phyloP scores from a whole-genome alignment of 78 protist genomes.

The Bodo saltans region DNA sequence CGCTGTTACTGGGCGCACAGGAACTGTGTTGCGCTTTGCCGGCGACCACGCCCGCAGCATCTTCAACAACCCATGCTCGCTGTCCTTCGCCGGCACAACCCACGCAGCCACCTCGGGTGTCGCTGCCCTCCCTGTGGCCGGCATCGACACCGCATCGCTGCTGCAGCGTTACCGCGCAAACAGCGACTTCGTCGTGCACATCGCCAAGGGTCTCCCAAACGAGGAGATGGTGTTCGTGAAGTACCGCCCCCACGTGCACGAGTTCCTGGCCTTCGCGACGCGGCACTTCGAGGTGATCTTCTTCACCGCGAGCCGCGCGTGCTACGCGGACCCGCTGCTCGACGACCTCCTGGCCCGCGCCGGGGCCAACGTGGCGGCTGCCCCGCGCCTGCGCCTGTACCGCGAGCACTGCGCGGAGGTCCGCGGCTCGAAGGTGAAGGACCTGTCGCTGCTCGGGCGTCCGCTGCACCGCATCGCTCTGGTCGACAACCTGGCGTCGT shows the following conservation, averaged over 20 bases:
- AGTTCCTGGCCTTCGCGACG: constrained; percentile 53
- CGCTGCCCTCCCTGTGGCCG: too few species aligned
- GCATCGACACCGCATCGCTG: too few species aligned
- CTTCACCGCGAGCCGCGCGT: constrained; percentile 81
- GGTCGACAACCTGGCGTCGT: constrained; percentile 43
- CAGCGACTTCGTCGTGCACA: too few species aligned
- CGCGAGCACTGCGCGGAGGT: constrained; percentile 70
- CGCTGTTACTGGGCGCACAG: too few species aligned
- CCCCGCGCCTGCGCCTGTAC: constrained; percentile 61
- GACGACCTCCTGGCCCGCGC: constrained; percentile 71
- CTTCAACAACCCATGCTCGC: too few species aligned
- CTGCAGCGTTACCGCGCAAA: too few species aligned
- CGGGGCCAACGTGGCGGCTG: too few species aligned
- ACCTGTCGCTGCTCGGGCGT: constrained; percentile 45
- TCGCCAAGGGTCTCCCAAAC: too few species aligned
- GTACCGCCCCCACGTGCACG: constrained; percentile 80
- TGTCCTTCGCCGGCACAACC: too few species aligned
- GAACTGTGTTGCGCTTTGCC: too few species aligned
- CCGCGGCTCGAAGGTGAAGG: constrained; percentile 38
- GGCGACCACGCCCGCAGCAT: too few species aligned
- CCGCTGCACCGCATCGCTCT: constrained; percentile 25
- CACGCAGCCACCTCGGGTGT: too few species aligned
- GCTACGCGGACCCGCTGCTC: constrained; percentile 90
- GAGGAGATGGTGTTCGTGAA: constrained; percentile 70
- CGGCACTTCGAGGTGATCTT: constrained; percentile 77